phyloP scores from a whole-genome alignment of 2,329 filamentous ascomycete genomes.

The Fusarium equiseti region DNA sequence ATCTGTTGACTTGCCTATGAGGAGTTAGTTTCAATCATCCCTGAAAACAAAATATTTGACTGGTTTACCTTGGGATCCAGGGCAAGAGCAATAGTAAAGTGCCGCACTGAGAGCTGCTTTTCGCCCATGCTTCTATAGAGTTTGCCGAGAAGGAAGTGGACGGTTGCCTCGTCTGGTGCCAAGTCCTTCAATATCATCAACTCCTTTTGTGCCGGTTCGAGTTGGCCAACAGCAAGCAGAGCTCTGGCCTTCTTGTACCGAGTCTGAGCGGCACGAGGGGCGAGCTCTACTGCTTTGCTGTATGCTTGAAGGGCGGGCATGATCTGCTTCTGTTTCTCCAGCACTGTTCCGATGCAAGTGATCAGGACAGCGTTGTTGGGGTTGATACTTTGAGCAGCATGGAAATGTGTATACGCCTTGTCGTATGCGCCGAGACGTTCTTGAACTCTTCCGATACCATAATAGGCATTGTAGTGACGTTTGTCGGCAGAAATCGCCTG shows the following conservation, averaged over 20 bases:
- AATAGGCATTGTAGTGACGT: constrained; percentile 98
- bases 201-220: constrained; percentile 81
- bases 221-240: constrained; percentile 79
- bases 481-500: constrained; percentile 86
- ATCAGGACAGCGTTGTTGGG: constrained; percentile 93
- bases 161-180: constrained; percentile 93
- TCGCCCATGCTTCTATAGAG: constrained; percentile 80
- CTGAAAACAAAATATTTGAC: not conserved
- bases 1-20: constrained; percentile 87
- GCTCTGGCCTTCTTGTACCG: constrained; percentile 94
- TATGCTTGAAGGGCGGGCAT: constrained; percentile 85
- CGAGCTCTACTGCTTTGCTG: constrained; percentile 82
- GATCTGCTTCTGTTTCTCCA: constrained; percentile 89
- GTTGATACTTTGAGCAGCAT: constrained; percentile 88
- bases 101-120: constrained; percentile 84
- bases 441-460: constrained; percentile 85
- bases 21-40: constrained; percentile 12
- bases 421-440: constrained; percentile 92
- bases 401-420: constrained; percentile 91
- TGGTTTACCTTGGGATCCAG: constrained; percentile 89
- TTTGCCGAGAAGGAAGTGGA: constrained; percentile 93
- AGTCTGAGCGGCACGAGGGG: constrained; percentile 83
- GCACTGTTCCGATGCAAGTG: constrained; percentile 89
- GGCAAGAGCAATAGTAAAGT: constrained; percentile 95
- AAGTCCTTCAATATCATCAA: constrained; percentile 90